phyloP scores from a whole-genome alignment of 2,329 filamentous ascomycete species.

The Fusarium transvaalense region DNA sequence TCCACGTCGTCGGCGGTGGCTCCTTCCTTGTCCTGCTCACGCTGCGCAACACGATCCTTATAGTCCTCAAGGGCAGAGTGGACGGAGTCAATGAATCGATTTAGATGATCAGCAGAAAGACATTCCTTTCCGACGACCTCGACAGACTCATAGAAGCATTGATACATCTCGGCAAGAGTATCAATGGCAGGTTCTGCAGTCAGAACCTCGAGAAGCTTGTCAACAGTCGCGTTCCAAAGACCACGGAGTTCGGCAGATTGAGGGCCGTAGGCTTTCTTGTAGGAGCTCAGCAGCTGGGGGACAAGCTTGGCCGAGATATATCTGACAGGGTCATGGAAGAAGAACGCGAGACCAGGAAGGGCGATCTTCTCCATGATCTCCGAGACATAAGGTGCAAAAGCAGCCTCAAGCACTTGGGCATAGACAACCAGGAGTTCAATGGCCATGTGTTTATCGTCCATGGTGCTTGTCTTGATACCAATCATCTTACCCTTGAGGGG shows the following conservation, averaged over 20 bases:
- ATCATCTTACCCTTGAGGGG: constrained; percentile 98
- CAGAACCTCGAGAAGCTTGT: constrained; percentile 92
- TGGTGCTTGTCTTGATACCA: constrained; percentile 94
- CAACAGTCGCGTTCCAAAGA: constrained; percentile 87
- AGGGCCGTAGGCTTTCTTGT: constrained; percentile 89
- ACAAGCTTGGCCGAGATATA: constrained; percentile 96
- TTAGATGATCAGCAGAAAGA: constrained; percentile 83
- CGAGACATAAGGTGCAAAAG: constrained; percentile 90
- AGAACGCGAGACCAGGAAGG: constrained; percentile 93
- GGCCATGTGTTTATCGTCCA: constrained; percentile 99
- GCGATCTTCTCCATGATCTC: constrained; percentile 98
- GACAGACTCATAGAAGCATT: constrained; percentile 98
- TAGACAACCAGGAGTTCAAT: constrained; percentile 98
- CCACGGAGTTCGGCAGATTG: constrained; percentile 82
- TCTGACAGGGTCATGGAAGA: constrained; percentile 98
- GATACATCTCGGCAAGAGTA: constrained; percentile 98
- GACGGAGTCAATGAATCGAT: constrained; percentile 86
- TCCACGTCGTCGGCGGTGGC: constrained; percentile 87
- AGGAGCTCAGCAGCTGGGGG: constrained; percentile 91
- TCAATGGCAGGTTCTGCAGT: constrained; percentile 95
- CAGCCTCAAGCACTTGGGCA: constrained; percentile 91
- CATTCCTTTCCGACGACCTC: constrained; percentile 92
- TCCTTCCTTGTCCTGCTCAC: constrained; percentile 82
- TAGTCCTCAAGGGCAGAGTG: constrained; percentile 92
- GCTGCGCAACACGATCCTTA: constrained; percentile 84